Evolutionary conservation across 345 rosid genomes (phyloP), one percentile per base, ranked within the genome.

Genomic region (Rhizophora apiculata): DNA sequence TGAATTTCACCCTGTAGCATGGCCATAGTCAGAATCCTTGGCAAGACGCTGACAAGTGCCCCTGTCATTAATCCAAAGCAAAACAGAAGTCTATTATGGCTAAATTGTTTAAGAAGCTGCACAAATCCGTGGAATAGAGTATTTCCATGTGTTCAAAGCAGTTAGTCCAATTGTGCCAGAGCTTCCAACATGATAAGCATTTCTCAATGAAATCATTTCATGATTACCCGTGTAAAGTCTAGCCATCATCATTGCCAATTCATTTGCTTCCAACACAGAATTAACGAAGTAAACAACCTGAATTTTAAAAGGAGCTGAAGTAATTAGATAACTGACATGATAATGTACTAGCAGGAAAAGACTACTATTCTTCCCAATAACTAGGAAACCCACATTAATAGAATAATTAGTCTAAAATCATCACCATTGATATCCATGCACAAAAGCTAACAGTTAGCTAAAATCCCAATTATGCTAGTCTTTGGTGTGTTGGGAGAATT

Each of bases 151-250:
- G 78, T 87, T 88, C 16, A 92, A 72, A 34, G 98, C 96, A 24
- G 96, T 92, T 53, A 95, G 82, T 78, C 97, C 99, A 73, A 92
- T 85, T 34, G 98, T 92, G 70, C 68, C 76, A 64, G 99, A 84
- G 77, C 96, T 92, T 80, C 99, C 99, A 74, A 97, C 98, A 59
- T 95, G 99, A 85, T 87, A 95, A 36, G 97, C 94, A 84, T 92
- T 95, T 82, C 98, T 84, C 79, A 92, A 76, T 8, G 97, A 88
- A 77, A 95, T 87, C 93, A 90, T 88, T 65, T 88, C 93, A 56
- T 90, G 97, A 77, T 83, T 87, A 64, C 96, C 89, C 34, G 84
- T 82, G 69, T 86, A 85, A 27, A 95, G 83, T 81, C 99, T 86
- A 55, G 97, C 98, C 99, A 95, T 92, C 79, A 92, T 77, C 97